phyloP scores from a whole-genome alignment of 768 basidiomycete genomes.

The Mycena leptocephala region DNA sequence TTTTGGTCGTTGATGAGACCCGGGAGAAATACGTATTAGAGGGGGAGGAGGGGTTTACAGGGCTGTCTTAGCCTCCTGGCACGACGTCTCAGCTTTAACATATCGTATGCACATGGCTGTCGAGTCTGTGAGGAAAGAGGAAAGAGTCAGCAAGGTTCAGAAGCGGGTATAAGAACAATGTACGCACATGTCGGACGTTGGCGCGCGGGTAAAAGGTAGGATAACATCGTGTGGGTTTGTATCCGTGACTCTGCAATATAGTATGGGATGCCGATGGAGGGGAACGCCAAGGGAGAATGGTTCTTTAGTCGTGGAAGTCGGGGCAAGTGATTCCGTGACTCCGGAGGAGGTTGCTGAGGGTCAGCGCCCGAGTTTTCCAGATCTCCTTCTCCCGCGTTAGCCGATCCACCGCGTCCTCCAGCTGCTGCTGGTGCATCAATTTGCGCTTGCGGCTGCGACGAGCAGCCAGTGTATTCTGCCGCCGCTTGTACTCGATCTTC shows the following conservation, averaged over 20 bases:
- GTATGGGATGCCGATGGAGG: background rate
- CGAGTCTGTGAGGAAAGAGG: constrained; percentile 19
- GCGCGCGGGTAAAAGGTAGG: constrained; percentile 30
- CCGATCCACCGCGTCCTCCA: constrained; percentile 65
- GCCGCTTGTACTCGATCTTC: constrained; percentile 78
- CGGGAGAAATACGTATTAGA: background rate
- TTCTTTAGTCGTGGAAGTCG: constrained; percentile 43
- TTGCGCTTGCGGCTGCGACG: constrained; percentile 78
- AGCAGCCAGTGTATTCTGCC: constrained; percentile 83
- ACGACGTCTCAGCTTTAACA: constrained; percentile 38
- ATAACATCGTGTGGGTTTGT: constrained; percentile 23
- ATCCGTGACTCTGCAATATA: constrained; percentile 32
- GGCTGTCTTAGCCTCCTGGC: constrained; percentile 25
- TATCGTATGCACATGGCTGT: constrained; percentile 35
- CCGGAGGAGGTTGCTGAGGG: constrained; percentile 59
- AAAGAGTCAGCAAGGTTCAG: constrained; percentile 13
- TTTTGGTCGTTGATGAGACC: constrained; percentile 5
- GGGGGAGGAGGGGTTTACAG: constrained; percentile 1
- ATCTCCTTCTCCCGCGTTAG: constrained; percentile 66
- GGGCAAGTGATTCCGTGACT: constrained; percentile 66
- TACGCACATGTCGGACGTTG: constrained; percentile 39
- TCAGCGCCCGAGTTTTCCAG: constrained; percentile 64
- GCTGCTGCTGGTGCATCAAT: constrained; percentile 71
- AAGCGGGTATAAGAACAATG: background rate
- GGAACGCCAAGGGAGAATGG: constrained; percentile 28